Conservation (phyloP, 1,284 basidiomycete genomes). For the Irpex lacteus region DNA sequence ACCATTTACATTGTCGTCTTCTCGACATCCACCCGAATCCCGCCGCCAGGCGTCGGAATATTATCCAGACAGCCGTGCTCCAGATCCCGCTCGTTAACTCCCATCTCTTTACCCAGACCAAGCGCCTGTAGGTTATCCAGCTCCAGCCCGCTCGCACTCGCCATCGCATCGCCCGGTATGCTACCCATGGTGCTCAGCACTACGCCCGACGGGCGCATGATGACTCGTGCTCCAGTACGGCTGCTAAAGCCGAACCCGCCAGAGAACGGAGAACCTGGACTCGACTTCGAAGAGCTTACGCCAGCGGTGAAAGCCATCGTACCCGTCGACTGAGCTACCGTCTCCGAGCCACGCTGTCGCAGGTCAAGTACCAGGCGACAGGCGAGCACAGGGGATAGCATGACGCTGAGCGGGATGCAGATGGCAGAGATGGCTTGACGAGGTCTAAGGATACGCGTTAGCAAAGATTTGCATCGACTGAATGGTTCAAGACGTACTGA, state of each 20-base stretch:
- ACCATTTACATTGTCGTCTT: slow-evolving; percentile 49
- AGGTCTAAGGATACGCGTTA: slow-evolving; percentile 43
- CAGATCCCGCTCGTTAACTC: slow-evolving; percentile 37
- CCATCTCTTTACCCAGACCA: slow-evolving; percentile 12
- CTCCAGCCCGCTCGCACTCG: slow-evolving; percentile 38
- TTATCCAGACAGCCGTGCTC: slow-evolving; percentile 17
- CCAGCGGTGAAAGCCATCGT: slow-evolving; percentile 33
- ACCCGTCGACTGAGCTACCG: slow-evolving; percentile 58
- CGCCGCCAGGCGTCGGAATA: slow-evolving; percentile 33
- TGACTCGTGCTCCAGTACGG: slow-evolving; percentile 32
- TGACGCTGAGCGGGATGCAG: slow-evolving; percentile 81
- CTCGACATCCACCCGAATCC: slow-evolving; percentile 67
- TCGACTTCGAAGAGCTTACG: slow-evolving; percentile 29
- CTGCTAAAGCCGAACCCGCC: slow-evolving; percentile 29
- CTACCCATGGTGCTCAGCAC: slow-evolving; percentile 68
- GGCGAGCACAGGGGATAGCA: slow-evolving; percentile 76
- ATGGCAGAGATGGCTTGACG: slow-evolving; percentile 80
- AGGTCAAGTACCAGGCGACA: slow-evolving; percentile 77
- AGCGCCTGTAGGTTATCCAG: slow-evolving; percentile 57
- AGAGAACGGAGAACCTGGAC: slow-evolving; percentile 29
- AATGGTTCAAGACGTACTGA: slow-evolving; percentile 45
- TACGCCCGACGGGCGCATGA: slow-evolving; percentile 42
- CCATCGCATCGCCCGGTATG: slow-evolving; percentile 38
- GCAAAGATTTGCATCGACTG: slow-evolving; percentile 5
- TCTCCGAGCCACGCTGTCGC: slow-evolving; percentile 72